A percentile compares a stretch with the other conserved stretches of the same genome.
Evolutionary conservation across 2,329 filamentous ascomycete genomes (phyloP).

Genomic region (Xylaria sp.): DNA sequence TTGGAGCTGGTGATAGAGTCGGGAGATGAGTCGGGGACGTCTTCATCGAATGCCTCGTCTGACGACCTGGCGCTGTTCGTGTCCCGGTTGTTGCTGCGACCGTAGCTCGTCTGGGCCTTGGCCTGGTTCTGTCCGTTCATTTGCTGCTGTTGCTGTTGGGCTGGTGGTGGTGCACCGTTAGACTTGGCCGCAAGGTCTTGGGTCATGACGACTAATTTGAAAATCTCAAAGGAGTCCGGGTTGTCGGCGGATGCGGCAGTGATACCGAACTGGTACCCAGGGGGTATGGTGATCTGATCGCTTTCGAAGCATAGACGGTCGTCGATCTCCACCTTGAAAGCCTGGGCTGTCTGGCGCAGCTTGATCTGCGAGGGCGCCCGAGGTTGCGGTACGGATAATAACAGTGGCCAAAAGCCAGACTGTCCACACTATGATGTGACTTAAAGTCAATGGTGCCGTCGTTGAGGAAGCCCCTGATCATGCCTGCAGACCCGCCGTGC

Average conservation of each 20-base stretch:
- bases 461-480: conserved; percentile 90
- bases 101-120: conserved; percentile 37
- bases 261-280: conserved; percentile 84
- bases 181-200: conserved; percentile 48
- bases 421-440: conserved; percentile 76
- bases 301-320: conserved; percentile 83
- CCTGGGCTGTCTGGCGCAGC: conserved; percentile 66
- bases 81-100: conserved; percentile 30
- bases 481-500: conserved; percentile 77
- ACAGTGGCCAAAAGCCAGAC: conserved; percentile 91
- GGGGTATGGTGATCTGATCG: conserved; percentile 76
- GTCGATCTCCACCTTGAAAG: conserved; percentile 82
- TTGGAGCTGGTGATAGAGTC: conserved; percentile 55
- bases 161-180: conserved; percentile 40
- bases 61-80: conserved; percentile 25
- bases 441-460: conserved; percentile 84
- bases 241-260: conserved; percentile 88
- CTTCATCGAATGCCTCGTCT: conserved; percentile 47
- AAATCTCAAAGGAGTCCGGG: conserved; percentile 93
- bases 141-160: conserved; percentile 35
- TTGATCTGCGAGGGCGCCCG: conserved; percentile 82
- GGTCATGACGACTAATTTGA: conserved; percentile 79
- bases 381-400: conserved; percentile 90
- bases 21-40: conserved; percentile 55
- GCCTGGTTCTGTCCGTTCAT: conserved; percentile 44